These are phyloP conservation scores for Raddia distichophylla DNA, from an alignment of 176 grass and related monocot species.

Conservation along the genomic window DNA sequence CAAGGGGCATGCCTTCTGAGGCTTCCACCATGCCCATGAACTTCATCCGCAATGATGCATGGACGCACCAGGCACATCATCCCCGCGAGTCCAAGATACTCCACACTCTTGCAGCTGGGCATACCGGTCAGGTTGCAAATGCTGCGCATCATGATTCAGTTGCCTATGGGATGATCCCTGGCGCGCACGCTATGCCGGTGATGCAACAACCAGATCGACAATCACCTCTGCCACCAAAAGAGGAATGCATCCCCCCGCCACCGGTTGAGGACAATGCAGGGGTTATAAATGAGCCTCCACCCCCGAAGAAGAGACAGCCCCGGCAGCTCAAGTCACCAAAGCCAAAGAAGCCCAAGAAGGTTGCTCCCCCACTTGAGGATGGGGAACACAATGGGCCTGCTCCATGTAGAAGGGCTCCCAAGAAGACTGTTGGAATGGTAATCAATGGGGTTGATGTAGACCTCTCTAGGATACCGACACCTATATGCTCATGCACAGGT, in stretches of 20 bases:
- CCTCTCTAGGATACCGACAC: constrained; percentile 56
- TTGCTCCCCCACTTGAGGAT: constrained; percentile 18
- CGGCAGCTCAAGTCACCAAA: constrained; percentile 45
- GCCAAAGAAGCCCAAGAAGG: constrained; percentile 57
- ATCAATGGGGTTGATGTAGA: constrained; percentile 63
- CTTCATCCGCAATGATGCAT: constrained; percentile 28
- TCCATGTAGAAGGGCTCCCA: constrained; percentile 35
- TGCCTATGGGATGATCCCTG: constrained; percentile 40
- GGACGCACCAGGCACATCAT: constrained; percentile 31
- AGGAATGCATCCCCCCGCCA: constrained; percentile 37
- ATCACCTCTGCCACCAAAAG: constrained; percentile 9
- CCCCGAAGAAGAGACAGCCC: constrained; percentile 47
- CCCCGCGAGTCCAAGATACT: constrained; percentile 24
- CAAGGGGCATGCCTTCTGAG: neutral
- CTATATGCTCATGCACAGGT: constrained; percentile 61
- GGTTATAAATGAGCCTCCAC: constrained; percentile 30
- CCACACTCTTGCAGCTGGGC: neutral
- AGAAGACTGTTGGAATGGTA: constrained; percentile 50
- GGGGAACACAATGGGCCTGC: constrained; percentile 15
- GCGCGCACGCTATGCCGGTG: constrained; percentile 42
- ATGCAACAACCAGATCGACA: constrained; percentile 38
- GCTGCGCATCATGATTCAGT: constrained; percentile 25
- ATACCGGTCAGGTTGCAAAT: neutral
- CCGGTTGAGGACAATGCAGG: constrained; percentile 22
- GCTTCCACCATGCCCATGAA: constrained; percentile 18